These are phyloP conservation scores for Stenogyne calaminthoides DNA, from an alignment of 305 asterid species.

Conservation along the genomic window DNA sequence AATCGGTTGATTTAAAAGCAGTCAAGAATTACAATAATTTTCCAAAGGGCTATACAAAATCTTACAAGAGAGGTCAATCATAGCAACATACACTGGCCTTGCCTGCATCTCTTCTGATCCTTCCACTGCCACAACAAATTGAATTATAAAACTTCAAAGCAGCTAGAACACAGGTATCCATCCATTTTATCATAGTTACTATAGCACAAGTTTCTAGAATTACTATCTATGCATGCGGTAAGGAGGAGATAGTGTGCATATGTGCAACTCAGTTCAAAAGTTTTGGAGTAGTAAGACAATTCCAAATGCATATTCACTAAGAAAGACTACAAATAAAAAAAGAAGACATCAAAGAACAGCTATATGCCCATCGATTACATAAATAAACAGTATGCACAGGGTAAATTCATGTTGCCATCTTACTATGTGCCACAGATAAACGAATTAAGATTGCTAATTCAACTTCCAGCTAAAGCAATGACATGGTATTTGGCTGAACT, in stretches of 20 bases:
- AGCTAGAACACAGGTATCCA: not conserved
- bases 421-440: not conserved
- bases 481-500: slow-evolving; percentile 6
- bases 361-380: not conserved
- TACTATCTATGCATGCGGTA: slow-evolving; percentile 17
- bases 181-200: slow-evolving; percentile 1
- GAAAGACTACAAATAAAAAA: not conserved
- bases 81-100: slow-evolving; percentile 92
- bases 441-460: not conserved
- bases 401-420: slow-evolving; percentile 9
- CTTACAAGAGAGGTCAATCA: slow-evolving; percentile 95
- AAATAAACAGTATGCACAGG: not conserved
- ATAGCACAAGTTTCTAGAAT: slow-evolving; percentile 17
- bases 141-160: slow-evolving; percentile 23
- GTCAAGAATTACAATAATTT: slow-evolving; percentile 18
- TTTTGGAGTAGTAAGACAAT: not conserved
- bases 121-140: slow-evolving; percentile 64
- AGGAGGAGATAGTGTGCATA: slow-evolving; percentile 9
- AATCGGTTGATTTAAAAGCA: slow-evolving; percentile 7
- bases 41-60: slow-evolving; percentile 29
- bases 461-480: slow-evolving; percentile 12
- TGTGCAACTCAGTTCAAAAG: slow-evolving; percentile 22
- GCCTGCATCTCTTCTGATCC: slow-evolving; percentile 87
- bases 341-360: slow-evolving; percentile 14
- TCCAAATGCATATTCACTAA: not conserved